Conservation (phyloP, 768 basidiomycete species). For the Tubosaeta brunneosetosa region DNA sequence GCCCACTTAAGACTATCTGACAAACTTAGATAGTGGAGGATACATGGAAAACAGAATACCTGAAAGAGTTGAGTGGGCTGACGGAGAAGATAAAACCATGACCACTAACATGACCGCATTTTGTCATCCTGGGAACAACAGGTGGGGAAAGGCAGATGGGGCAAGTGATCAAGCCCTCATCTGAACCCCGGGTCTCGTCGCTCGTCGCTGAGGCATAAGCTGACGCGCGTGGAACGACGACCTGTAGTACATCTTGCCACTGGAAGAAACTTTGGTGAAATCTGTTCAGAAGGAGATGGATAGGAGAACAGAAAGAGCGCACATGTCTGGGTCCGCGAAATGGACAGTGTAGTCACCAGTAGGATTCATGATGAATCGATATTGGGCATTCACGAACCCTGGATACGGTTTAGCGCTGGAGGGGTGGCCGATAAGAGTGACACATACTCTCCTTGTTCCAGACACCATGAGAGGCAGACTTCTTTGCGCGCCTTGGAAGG, state of each 20-base stretch:
- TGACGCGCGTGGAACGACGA: slow-evolving; percentile 84
- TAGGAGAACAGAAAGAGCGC: slow-evolving; percentile 30
- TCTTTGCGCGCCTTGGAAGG: slow-evolving; percentile 73
- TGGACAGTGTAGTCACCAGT: slow-evolving; percentile 89
- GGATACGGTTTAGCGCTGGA: slow-evolving; percentile 14
- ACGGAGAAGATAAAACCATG: not conserved
- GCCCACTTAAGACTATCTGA: slow-evolving; percentile 83
- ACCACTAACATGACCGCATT: slow-evolving; percentile 89
- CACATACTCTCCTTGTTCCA: slow-evolving; percentile 95
- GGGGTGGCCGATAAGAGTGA: slow-evolving; percentile 7
- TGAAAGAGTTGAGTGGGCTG: slow-evolving; percentile 31
- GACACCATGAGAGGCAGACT: slow-evolving; percentile 55
- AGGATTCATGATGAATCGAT: slow-evolving; percentile 93
- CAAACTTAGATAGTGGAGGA: slow-evolving; percentile 82
- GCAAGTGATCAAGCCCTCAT: slow-evolving; percentile 70
- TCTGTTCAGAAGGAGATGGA: not conserved
- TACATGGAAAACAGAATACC: slow-evolving; percentile 95
- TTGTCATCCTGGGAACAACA: slow-evolving; percentile 88
- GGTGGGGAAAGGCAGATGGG: slow-evolving; percentile 95
- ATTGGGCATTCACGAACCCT: slow-evolving; percentile 96
- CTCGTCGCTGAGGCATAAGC: slow-evolving; percentile 63
- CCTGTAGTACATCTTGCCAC: slow-evolving; percentile 94
- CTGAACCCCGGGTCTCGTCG: slow-evolving; percentile 38
- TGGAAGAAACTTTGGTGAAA: slow-evolving; percentile 72
- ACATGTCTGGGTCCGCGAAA: slow-evolving; percentile 98